Percentiles rank a stretch among this genome's conserved stretches.
Conservation (phyloP, 2,329 filamentous ascomycete genomes). For the Lachnellula hyalina region DNA sequence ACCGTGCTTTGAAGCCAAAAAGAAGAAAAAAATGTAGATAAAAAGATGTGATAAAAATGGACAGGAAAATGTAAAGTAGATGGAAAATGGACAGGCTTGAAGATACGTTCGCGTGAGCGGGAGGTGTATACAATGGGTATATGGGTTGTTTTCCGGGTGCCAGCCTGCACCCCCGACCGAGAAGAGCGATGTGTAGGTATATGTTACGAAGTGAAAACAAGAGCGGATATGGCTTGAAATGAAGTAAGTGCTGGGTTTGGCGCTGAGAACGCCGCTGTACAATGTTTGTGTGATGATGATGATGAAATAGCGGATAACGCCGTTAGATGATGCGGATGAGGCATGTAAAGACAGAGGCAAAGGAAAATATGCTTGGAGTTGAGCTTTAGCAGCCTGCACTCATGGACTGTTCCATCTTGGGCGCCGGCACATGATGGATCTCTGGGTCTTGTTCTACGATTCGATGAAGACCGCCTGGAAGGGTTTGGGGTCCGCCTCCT, state of each 20-base stretch:
- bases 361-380: conserved; percentile 2
- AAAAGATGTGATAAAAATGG: conserved; percentile 3
- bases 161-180: conserved; percentile 21
- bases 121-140: conserved; percentile 27
- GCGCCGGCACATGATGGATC: conserved; percentile 8
- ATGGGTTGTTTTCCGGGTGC: conserved; percentile 19
- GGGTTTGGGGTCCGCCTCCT: conserved; percentile 9
- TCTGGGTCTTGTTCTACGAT: conserved; percentile 33
- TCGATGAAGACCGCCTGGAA: conserved; percentile 37
- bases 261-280: conserved; percentile 14
- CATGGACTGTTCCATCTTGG: conserved; percentile 31
- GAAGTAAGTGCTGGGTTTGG: background rate
- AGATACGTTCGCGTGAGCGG: conserved; percentile 27
- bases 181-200: conserved; percentile 17
- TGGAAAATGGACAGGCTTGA: background rate
- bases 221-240: background rate
- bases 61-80: background rate
- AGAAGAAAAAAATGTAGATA: conserved; percentile 2
- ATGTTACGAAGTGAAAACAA: conserved; percentile 6
- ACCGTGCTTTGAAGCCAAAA: background rate
- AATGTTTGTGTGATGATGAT: conserved; percentile 2
- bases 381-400: conserved; percentile 21
- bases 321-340: conserved; percentile 10
- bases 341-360: conserved; percentile 16
- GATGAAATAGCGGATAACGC: conserved; percentile 11